Evolutionary conservation across 2,329 filamentous ascomycete genomes (phyloP).

Genomic region (Fusarium buharicum): DNA sequence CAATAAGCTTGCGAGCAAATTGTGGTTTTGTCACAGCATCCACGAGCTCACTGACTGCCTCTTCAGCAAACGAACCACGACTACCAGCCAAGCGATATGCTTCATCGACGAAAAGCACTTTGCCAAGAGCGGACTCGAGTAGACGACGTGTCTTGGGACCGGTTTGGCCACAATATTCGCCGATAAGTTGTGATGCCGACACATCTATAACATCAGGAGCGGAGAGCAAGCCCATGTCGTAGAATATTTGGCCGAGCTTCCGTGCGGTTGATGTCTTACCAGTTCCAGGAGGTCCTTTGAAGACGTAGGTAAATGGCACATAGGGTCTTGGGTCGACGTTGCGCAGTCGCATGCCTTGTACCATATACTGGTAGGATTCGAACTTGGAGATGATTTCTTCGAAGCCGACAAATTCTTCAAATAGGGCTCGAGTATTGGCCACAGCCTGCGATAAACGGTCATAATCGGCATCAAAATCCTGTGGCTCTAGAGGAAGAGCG

Average conservation of each 20-base stretch:
- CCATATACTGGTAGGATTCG: constrained; percentile 65
- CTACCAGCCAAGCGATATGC: constrained; percentile 68
- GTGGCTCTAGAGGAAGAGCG: constrained; percentile 44
- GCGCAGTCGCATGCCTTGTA: constrained; percentile 60
- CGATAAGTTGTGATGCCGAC: constrained; percentile 75
- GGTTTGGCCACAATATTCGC: constrained; percentile 74
- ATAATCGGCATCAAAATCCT: constrained; percentile 69
- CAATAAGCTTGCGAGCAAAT: constrained; percentile 68
- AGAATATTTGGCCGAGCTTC: constrained; percentile 78
- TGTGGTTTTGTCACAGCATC: constrained; percentile 63
- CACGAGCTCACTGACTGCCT: constrained; percentile 63
- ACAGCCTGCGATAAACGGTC: constrained; percentile 56
- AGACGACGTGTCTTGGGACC: constrained; percentile 70
- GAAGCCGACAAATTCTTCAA: constrained; percentile 69
- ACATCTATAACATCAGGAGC: constrained; percentile 70
- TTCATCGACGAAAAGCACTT: constrained; percentile 77
- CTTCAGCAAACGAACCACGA: constrained; percentile 66
- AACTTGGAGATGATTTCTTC: constrained; percentile 66
- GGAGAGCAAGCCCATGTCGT: constrained; percentile 76
- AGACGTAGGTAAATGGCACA: constrained; percentile 74
- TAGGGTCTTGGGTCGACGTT: constrained; percentile 62
- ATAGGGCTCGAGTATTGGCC: constrained; percentile 62
- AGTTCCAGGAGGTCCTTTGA: constrained; percentile 72
- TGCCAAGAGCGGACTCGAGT: constrained; percentile 71
- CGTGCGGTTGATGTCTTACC: constrained; percentile 77